phyloP scores from a whole-genome alignment of 345 rosid genomes.

The Orychophragmus violaceus region DNA sequence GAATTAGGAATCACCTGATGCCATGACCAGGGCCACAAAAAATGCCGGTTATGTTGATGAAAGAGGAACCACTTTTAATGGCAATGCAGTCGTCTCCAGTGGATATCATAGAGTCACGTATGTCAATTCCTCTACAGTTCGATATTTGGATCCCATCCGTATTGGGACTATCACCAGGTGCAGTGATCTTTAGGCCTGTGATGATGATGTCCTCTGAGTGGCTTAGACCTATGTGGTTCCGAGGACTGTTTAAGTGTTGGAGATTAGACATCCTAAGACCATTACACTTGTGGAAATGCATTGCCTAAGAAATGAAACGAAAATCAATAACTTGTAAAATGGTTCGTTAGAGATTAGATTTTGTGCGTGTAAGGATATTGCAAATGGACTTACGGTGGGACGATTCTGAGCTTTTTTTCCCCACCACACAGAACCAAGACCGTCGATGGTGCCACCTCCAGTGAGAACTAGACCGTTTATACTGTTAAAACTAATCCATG shows the following conservation, averaged over 20 bases:
- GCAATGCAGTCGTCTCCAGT: slow-evolving; percentile 69
- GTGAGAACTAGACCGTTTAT: slow-evolving; percentile 34
- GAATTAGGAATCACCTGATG: slow-evolving; percentile 25
- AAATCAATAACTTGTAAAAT: neutral
- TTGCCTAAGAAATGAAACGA: slow-evolving; percentile 24
- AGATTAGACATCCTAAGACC: slow-evolving; percentile 32
- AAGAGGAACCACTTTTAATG: slow-evolving; percentile 33
- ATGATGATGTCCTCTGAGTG: slow-evolving; percentile 24
- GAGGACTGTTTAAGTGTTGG: slow-evolving; percentile 39
- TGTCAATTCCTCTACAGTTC: slow-evolving; percentile 28
- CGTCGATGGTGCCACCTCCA: slow-evolving; percentile 50
- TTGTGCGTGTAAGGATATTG: neutral
- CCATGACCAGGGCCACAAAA: slow-evolving; percentile 44
- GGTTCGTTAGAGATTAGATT: neutral
- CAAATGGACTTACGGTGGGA: slow-evolving; percentile 17
- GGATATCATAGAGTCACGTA: slow-evolving; percentile 34
- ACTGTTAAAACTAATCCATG: slow-evolving; percentile 37
- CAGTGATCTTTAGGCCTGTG: slow-evolving; percentile 36
- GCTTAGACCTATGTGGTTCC: slow-evolving; percentile 36
- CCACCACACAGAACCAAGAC: slow-evolving; percentile 61
- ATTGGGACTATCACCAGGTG: slow-evolving; percentile 57
- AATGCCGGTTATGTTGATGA: slow-evolving; percentile 25
- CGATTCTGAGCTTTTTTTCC: neutral
- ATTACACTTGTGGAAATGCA: slow-evolving; percentile 32
- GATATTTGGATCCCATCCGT: slow-evolving; percentile 64